Percentiles rank a stretch among this genome's conserved stretches.
phyloP scores from a whole-genome alignment of 306 rosid genomes.

The Amphicarpaea edgeworthii region DNA sequence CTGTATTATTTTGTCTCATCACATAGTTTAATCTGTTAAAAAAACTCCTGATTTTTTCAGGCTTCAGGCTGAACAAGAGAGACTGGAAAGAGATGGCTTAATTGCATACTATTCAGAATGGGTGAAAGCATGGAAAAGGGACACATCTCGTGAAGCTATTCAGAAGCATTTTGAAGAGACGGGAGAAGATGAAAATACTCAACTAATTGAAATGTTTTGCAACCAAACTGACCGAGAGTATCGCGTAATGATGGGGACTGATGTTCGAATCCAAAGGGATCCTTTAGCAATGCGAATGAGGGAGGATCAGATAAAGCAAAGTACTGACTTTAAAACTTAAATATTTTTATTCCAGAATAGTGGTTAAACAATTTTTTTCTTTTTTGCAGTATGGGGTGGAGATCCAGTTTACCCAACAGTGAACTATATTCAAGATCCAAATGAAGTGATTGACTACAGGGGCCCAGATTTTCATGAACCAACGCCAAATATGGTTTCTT shows the following conservation, averaged over 20 bases:
- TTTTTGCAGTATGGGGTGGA: constrained; percentile 96
- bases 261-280: constrained; percentile 81
- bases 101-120: constrained; percentile 92
- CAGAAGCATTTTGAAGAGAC: constrained; percentile 94
- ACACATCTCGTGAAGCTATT: constrained; percentile 84
- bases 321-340: constrained; percentile 61
- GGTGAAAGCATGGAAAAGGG: constrained; percentile 93
- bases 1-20: constrained; percentile 10
- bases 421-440: constrained; percentile 95
- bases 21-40: constrained; percentile 29
- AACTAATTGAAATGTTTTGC: constrained; percentile 83
- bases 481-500: constrained; percentile 79
- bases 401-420: constrained; percentile 99
- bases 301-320: constrained; percentile 97
- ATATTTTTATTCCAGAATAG: constrained; percentile 25
- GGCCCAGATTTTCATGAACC: constrained; percentile 97
- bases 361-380: constrained; percentile 31
- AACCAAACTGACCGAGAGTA: constrained; percentile 91
- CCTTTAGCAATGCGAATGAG: constrained; percentile 96
- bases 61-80: constrained; percentile 88
- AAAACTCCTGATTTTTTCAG: constrained; percentile 53
- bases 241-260: constrained; percentile 99
- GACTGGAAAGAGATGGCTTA: constrained; percentile 68
- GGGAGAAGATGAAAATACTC: constrained; percentile 86
- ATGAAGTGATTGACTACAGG: constrained; percentile 83